Evolutionary conservation across 805 yeast genomes (phyloP), one percentile per base, ranked within the genome.

Genomic region (Wickerhamiella slavikovae): DNA sequence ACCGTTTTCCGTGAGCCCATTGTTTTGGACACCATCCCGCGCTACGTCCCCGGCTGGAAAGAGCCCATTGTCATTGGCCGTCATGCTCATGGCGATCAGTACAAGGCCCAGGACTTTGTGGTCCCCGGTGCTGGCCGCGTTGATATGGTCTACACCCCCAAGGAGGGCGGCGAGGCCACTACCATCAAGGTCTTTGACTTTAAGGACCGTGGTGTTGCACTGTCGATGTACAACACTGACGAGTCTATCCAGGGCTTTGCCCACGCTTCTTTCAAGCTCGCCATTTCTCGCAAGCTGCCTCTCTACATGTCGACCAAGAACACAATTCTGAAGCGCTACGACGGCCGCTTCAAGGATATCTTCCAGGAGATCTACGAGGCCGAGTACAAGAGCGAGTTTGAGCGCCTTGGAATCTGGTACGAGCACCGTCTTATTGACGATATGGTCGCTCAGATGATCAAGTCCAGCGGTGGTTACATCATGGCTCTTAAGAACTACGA

Each of bases 381-480:
- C 27, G 66, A 67, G 42, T 83, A 76, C 62, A 68, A 71, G 53
- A 38, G 54, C 17, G 56, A 68, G 46, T 83, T 83, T 55, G 93
- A 80, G 51, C 60, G 60, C 33, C 54, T 56, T 25, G 89, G 82
- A n/a, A 76, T 83, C 52, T 82, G 92, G 92, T 83, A 77, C 55
- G 95, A 85, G 59, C 96, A 85, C 60, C 71, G 96, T 45, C 63
- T 85, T 43, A 85, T 85, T 42, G 96, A 85, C 56, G 96, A 85
- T 52, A 85, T 85, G 96, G 96, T 85, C 29, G 96, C 96, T 15
- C 95, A 85, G 62, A 83, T 85, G 95, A 61, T 85, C 52, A 85
- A 85, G 62, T 79, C 94, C 27, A 71, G 68, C 49, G 96, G 96
- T 46, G 95, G 96, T 4, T 85, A 63, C 54, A 75, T 85, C 45